Conservation (phyloP, 192 early-diverging fungal species). For the Oehlia diaphana region DNA sequence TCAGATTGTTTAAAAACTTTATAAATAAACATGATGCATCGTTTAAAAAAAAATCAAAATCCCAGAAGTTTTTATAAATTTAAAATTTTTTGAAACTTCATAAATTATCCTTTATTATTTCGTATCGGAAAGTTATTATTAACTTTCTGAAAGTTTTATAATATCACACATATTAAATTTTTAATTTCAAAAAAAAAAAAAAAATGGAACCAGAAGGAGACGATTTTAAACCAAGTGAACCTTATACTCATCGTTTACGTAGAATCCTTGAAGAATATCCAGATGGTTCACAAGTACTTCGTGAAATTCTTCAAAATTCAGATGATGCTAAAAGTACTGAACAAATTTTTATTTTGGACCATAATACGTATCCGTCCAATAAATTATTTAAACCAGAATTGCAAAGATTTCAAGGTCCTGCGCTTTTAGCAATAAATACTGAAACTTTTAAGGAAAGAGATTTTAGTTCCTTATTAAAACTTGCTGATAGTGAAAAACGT, state of each 20-base stretch:
- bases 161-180: no score
- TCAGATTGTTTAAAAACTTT: no score
- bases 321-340: slow-evolving; percentile 12
- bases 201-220: background rate
- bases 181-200: no score
- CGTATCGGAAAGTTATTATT: no score
- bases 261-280: slow-evolving; percentile 44
- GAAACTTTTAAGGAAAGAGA: slow-evolving; percentile 21
- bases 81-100: no score
- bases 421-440: slow-evolving; percentile 24
- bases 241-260: slow-evolving; percentile 34
- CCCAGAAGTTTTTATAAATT: no score
- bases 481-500: slow-evolving; percentile 32
- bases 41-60: no score
- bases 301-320: slow-evolving; percentile 47
- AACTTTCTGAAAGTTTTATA: no score
- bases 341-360: slow-evolving; percentile 1
- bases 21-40: no score
- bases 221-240: slow-evolving; percentile 19
- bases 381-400: background rate
- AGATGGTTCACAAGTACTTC: slow-evolving; percentile 42
- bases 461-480: slow-evolving; percentile 22
- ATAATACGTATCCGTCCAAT: background rate
- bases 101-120: no score
- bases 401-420: slow-evolving; percentile 28